A percentile compares a stretch with the other conserved stretches of the same genome.
These are phyloP conservation scores for Sarcodon sp. DNA, from an alignment of 768 basidiomycete species.

Conservation along the genomic window DNA sequence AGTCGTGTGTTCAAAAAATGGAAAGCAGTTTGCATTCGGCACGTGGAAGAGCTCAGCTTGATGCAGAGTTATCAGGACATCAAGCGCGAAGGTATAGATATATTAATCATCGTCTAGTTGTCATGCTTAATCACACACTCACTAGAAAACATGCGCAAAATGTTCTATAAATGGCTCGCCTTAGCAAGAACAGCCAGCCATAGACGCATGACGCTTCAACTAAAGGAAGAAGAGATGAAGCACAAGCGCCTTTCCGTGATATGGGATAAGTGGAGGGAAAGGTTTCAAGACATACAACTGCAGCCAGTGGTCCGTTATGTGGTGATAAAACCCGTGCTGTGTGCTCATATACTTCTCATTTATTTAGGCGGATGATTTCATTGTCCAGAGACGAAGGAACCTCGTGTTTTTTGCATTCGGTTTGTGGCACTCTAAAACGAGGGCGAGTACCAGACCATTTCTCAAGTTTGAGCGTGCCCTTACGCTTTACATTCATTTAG, in stretches of 20 bases:
- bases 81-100: constrained; percentile 55
- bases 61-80: constrained; percentile 77
- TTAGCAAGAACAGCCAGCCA: constrained; percentile 48
- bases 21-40: constrained; percentile 46
- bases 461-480: not conserved
- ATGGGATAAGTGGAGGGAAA: constrained; percentile 78
- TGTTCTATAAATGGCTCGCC: constrained; percentile 60
- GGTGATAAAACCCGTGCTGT: not conserved
- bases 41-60: constrained; percentile 62
- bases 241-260: constrained; percentile 33
- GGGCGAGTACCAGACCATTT: constrained; percentile 24
- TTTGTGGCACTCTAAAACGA: constrained; percentile 66
- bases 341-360: constrained; percentile 2
- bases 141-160: constrained; percentile 51
- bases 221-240: constrained; percentile 52
- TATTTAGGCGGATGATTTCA: constrained; percentile 44
- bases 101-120: not conserved
- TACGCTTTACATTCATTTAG: constrained; percentile 20
- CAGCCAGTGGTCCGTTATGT: constrained; percentile 42
- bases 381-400: constrained; percentile 45
- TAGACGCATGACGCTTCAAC: constrained; percentile 42
- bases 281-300: constrained; percentile 50
- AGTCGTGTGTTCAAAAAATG: constrained; percentile 59
- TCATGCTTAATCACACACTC: not conserved
- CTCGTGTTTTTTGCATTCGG: constrained; percentile 55